Evolutionary conservation across 805 yeast species (phyloP), one percentile per base, ranked within the genome.

Genomic region (Sugiyamaella valdiviana): DNA sequence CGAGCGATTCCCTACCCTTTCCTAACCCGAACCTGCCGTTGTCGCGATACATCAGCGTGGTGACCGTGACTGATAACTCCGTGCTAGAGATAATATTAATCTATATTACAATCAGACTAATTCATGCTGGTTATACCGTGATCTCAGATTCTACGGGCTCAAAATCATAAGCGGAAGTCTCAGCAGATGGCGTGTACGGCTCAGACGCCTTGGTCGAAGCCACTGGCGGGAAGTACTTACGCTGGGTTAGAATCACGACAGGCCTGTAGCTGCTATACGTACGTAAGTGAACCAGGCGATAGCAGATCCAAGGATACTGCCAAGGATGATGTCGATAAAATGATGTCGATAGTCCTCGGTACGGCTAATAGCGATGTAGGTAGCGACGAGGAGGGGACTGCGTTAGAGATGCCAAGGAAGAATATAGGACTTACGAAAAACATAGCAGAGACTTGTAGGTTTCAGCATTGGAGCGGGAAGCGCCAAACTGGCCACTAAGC

Each of bases 321-420:
- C 99, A 14, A 83, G 60, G 1, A 84, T 57, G 1, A 93, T 83
- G 65, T 91, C 99, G 15, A 85, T 71, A 61, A 86, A 88, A 66
- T 91, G 98, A 62, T 91, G 99, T 63, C 97, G 76, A 67, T 90
- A 90, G 66, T 91, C 99, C 59, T 85, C 50, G 0, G 96, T 86
- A 58, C 99, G 76, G 36, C 93, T 80, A 40, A 86, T 65, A 0
- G 97, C 98, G 56, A 91, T 81, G 54, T 82, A 73, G 0, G 76
- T 60, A 0, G 98, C 96, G 5, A 84, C 74, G 4, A 87, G 57
- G 0, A 62, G 20, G n/a, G 73, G 73, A 9, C 57, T 43, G 9
- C 14, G 32, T 26, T 26, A 26, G 19, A 19, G 29, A 4, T 36
- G 10, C n/a, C n/a, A n/a, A n/a, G n/a, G n/a, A n/a, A n/a, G n/a